Percentiles rank a stretch among this genome's conserved stretches.
phyloP scores from a whole-genome alignment of 768 basidiomycete species.

The Gloeophyllum trabeum region DNA sequence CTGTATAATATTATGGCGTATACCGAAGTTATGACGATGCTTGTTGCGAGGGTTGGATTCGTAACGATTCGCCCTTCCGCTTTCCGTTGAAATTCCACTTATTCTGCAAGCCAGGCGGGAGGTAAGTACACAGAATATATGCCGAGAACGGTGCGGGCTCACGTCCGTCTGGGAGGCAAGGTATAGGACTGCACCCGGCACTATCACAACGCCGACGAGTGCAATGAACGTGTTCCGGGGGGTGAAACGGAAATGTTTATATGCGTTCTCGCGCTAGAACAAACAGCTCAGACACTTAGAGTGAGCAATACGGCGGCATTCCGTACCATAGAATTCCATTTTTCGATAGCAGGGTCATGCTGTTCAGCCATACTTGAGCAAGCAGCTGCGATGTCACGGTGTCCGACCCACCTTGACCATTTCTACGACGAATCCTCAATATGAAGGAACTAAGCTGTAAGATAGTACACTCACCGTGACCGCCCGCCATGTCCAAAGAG shows the following conservation, averaged over 20 bases:
- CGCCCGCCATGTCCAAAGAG: conserved; percentile 42
- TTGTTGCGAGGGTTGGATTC: conserved; percentile 11
- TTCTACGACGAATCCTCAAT: too few species aligned
- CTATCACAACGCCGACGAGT: conserved; percentile 49
- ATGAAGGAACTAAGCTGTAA: too few species aligned
- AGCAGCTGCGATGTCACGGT: too few species aligned
- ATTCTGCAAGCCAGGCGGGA: conserved; percentile 19
- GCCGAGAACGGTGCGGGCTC: not conserved
- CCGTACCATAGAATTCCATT: conserved; percentile 51
- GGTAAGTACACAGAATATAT: not conserved
- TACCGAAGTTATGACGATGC: conserved; percentile 8
- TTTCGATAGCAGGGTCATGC: conserved; percentile 41
- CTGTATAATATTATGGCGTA: too few species aligned
- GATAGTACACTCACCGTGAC: conserved; percentile 42
- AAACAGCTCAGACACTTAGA: conserved; percentile 1
- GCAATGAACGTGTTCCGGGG: conserved; percentile 48
- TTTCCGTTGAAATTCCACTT: conserved; percentile 46
- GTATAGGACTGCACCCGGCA: conserved; percentile 46
- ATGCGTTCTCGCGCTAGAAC: conserved; percentile 70
- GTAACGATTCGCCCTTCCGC: conserved; percentile 31
- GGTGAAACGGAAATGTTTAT: conserved; percentile 77
- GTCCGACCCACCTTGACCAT: too few species aligned
- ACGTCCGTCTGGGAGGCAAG: conserved; percentile 29
- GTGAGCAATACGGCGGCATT: not conserved
- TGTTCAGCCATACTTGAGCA: too few species aligned